A percentile compares a stretch with the other conserved stretches of the same genome.
phyloP scores from a whole-genome alignment of 2,329 filamentous ascomycete genomes.

The Fusarium globosum region DNA sequence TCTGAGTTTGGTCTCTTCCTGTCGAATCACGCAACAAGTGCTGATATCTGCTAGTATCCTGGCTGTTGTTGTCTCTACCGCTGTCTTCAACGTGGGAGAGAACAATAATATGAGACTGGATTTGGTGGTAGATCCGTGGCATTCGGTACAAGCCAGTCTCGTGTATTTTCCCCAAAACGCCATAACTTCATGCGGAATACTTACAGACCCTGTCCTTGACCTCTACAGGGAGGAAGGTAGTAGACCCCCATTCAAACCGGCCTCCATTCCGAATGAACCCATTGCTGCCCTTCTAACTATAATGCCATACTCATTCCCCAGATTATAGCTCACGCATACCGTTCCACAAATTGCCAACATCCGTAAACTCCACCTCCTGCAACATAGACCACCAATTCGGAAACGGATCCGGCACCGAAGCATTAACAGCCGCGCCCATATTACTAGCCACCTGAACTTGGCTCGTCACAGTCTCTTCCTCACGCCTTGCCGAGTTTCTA shows the following conservation, averaged over 20 bases:
- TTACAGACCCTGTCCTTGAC: not conserved
- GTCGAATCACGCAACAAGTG: not conserved
- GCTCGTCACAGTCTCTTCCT: not conserved
- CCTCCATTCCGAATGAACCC: too few relatives aligned
- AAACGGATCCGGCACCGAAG: conserved; percentile 29
- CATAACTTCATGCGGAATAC: not conserved
- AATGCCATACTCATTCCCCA: too few relatives aligned
- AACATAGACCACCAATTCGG: conserved; percentile 44
- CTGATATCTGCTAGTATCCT: not conserved
- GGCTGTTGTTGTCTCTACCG: not conserved
- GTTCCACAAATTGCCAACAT: conserved; percentile 27
- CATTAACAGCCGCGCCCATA: not conserved
- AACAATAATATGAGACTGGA: not conserved
- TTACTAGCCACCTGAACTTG: not conserved
- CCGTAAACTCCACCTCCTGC: conserved; percentile 40
- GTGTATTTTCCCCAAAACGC: not conserved
- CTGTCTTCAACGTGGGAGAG: not conserved
- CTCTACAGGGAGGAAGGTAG: not conserved
- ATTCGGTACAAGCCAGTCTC: not conserved
- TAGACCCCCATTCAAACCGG: too few relatives aligned
- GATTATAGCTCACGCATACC: not conserved
- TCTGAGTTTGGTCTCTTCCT: not conserved
- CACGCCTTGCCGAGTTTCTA: conserved; percentile 3
- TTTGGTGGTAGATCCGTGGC: not conserved
- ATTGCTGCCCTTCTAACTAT: too few relatives aligned